Base-by-base conservation (phyloP, 2,329 filamentous ascomycete species). In the Aspergillus hortae region DNA sequence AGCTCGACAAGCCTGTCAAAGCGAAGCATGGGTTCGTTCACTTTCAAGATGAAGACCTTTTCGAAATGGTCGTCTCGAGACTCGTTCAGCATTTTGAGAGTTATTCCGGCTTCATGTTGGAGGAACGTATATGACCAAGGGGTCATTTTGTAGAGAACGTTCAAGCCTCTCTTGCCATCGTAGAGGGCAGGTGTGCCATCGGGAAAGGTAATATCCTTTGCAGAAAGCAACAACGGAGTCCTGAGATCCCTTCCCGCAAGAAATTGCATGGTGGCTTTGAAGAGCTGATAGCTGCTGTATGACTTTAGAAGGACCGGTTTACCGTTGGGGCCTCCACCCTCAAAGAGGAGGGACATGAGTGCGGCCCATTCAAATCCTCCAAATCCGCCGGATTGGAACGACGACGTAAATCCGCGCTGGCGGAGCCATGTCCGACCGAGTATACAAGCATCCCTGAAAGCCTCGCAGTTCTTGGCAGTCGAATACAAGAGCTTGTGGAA, bases 221-320 rank as follows among this genome's bases (percentile, higher is more conserved):
- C 54, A 36, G 59, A 67, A 32, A 69, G 56, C 52, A 84, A 63
- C 56, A 86, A 79, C 0, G 88, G 84, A 58, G 83, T 88, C 61
- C 83, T 86, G 49, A 96, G 76, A 63, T 96, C 86, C 35, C 83
- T 86, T 1, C 83, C 81, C 1, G 88, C 85, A 15, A 99, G 76
- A 60, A 92, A 94, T 66, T 96, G 92, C n/a, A 99, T 76, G 1
- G 87, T 85, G 2, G 90, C 92, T 72, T 96, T 97, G 80, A 99
- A 96, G 42, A 97, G 80, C 70, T 97, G 92, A 21, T 92, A 94
- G 70, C 88, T 88, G 74, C 88, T 96, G 62, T 96, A 88, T 6
- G 89, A 89, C 4, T 83, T 79, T 5, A 91, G 90, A 14, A 97
- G 78, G 5, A 89, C 74, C 2, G 87, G 80, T 57, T 85, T 82